Evolutionary conservation across 371 early-diverging fungal species (phyloP).

Genomic region (Rhizopus sp.): DNA sequence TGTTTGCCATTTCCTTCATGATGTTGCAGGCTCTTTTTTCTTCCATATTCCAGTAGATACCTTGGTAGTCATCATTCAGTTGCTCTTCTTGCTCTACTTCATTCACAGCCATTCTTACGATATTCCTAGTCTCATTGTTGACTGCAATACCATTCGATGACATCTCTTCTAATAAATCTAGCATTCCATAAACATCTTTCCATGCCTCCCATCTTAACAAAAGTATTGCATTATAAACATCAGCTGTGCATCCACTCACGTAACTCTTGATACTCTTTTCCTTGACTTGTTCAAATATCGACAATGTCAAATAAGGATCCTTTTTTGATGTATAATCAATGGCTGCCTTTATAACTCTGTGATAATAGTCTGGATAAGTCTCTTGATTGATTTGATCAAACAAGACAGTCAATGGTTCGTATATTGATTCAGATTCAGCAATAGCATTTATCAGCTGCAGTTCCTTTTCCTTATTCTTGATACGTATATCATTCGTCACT

Average conservation of each 20-base stretch:
- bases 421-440: constrained; percentile 5
- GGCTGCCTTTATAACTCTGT: constrained; percentile 27
- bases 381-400: constrained; percentile 13
- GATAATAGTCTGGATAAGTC: constrained; percentile 37
- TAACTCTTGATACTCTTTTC: constrained; percentile 38
- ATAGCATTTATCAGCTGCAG: constrained; percentile 10
- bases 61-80: constrained; percentile 2
- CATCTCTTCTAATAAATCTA: constrained; percentile 47
- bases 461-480: constrained; percentile 17
- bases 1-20: constrained; percentile 39
- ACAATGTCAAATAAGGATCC: constrained; percentile 50
- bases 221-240: constrained; percentile 41
- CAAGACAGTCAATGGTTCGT: constrained; percentile 13
- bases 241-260: constrained; percentile 40
- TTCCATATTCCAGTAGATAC: constrained; percentile 35
- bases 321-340: constrained; percentile 34
- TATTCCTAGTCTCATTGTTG: constrained; percentile 29
- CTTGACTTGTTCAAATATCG: constrained; percentile 51
- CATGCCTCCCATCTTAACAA: constrained; percentile 37
- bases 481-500: constrained; percentile 7
- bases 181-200: constrained; percentile 44
- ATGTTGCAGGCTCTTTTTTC: constrained; percentile 33
- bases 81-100: constrained; percentile 31
- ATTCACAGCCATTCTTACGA: constrained; percentile 22
- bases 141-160: constrained; percentile 35